A percentile compares a stretch with the other conserved stretches of the same genome.
These are phyloP conservation scores for Fusarium decemcellulare DNA, from an alignment of 2,329 filamentous ascomycete species.

Conservation along the genomic window DNA sequence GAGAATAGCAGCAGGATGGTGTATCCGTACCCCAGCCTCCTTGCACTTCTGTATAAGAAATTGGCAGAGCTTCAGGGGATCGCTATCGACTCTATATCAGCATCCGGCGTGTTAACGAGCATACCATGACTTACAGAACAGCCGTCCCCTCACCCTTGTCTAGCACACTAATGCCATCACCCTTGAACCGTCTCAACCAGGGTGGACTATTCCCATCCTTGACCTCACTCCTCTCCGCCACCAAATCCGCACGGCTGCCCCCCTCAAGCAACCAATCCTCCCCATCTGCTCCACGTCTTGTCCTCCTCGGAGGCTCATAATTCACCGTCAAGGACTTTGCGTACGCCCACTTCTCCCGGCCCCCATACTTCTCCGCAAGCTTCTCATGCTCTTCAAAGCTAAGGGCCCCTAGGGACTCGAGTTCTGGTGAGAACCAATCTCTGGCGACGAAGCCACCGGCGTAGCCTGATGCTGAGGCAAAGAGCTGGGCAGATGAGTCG, in stretches of 20 bases:
- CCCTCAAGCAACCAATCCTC: slow-evolving; percentile 78
- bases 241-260: slow-evolving; percentile 69
- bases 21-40: slow-evolving; percentile 74
- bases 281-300: slow-evolving; percentile 50
- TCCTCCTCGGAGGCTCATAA: slow-evolving; percentile 55
- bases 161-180: slow-evolving; percentile 72
- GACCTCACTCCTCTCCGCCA: slow-evolving; percentile 53
- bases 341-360: slow-evolving; percentile 67
- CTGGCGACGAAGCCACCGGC: slow-evolving; percentile 81
- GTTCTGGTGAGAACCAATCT: slow-evolving; percentile 77
- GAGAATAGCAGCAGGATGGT: slow-evolving; percentile 73
- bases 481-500: slow-evolving; percentile 68
- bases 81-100: slow-evolving; percentile 57
- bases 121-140: slow-evolving; percentile 68
- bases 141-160: slow-evolving; percentile 72
- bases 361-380: slow-evolving; percentile 72
- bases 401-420: slow-evolving; percentile 72
- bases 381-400: slow-evolving; percentile 78
- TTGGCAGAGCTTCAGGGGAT: slow-evolving; percentile 75
- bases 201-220: slow-evolving; percentile 51
- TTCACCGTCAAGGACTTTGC: slow-evolving; percentile 70
- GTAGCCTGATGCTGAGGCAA: slow-evolving; percentile 81
- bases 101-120: neutral
- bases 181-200: slow-evolving; percentile 57
- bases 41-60: slow-evolving; percentile 73